Evolutionary conservation across 2,329 filamentous ascomycete genomes (phyloP), one percentile per base, ranked within the genome.

Genomic region (Alternaria arborescens): DNA sequence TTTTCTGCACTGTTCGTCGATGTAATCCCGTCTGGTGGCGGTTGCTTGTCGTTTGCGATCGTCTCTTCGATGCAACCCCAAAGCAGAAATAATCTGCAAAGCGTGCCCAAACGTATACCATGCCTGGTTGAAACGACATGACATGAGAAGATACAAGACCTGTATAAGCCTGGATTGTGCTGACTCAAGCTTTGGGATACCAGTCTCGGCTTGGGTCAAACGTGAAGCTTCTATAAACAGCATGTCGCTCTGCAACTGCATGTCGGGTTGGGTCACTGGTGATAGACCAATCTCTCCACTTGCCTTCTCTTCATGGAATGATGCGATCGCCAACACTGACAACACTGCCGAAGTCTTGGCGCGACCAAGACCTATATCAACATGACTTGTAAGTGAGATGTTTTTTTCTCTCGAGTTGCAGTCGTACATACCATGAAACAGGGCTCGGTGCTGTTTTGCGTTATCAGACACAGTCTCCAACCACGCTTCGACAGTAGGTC

Each of bases 61-160:
- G 20, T 74, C 71, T 52, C 78, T 78, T 41, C 80, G 71, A 52
- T 81, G 76, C 14, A 79, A 58, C 4, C 83, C 81, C 1, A 85
- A 48, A 4, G 74, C 79, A 0, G 80, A 82, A 0, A 84, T 78
- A 2, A 87, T 80, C 42, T 85, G 86, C 4, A 86, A 71, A 0
- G 84, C 81, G 4, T 82, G 85, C 0, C 86, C 86, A 70, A 88
- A 88, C 3, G 81, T 78, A 64, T 86, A 87, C 85, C 86, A 88
- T 5, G 84, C 85, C 47, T 86, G 83, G 51, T 87, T 88, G 68
- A 86, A 83, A 0, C 86, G 80, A 1, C 85, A 86, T 0, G 86
- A 86, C 20, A 82, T 83, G 0, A 88, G 78, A 6, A 88, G 77
- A 61, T 87, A 88, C 1, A 88, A 73, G 2, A 85, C 85, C 62